Evolutionary conservation across 768 basidiomycete genomes (phyloP).

Genomic region (Mycena capillaripes): DNA sequence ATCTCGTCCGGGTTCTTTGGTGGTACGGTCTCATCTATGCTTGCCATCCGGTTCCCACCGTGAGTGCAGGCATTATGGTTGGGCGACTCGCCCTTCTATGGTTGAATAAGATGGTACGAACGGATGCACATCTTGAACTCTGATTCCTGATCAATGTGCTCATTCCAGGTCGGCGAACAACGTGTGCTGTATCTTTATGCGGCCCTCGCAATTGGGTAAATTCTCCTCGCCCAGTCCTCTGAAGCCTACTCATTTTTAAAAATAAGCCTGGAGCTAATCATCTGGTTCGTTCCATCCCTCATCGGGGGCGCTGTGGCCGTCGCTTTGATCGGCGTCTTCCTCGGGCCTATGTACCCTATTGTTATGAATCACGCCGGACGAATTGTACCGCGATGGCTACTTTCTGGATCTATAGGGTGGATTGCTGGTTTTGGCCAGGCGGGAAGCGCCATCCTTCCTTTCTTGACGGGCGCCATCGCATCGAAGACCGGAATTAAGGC

Average conservation of each 20-base stretch:
- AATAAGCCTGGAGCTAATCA: constrained; percentile 71
- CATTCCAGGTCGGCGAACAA: constrained; percentile 64
- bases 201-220: constrained; percentile 61
- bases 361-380: constrained; percentile 78
- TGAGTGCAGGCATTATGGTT: constrained; percentile 61
- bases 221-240: constrained; percentile 17
- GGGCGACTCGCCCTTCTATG: constrained; percentile 70
- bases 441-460: constrained; percentile 79
- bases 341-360: constrained; percentile 84
- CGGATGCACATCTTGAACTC: neutral
- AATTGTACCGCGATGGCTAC: constrained; percentile 74
- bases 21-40: neutral
- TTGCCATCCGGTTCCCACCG: neutral
- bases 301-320: constrained; percentile 75
- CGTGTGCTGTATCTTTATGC: constrained; percentile 67
- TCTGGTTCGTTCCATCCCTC: constrained; percentile 80
- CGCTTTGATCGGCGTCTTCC: constrained; percentile 72
- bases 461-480: constrained; percentile 78
- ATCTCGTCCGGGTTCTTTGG: constrained; percentile 63
- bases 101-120: constrained; percentile 65
- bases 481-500: constrained; percentile 66
- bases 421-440: constrained; percentile 78
- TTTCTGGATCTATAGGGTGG: constrained; percentile 76
- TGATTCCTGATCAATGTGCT: neutral
- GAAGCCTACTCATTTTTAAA: neutral